phyloP scores from a whole-genome alignment of 345 rosid genomes.

The Camelina hispida region DNA sequence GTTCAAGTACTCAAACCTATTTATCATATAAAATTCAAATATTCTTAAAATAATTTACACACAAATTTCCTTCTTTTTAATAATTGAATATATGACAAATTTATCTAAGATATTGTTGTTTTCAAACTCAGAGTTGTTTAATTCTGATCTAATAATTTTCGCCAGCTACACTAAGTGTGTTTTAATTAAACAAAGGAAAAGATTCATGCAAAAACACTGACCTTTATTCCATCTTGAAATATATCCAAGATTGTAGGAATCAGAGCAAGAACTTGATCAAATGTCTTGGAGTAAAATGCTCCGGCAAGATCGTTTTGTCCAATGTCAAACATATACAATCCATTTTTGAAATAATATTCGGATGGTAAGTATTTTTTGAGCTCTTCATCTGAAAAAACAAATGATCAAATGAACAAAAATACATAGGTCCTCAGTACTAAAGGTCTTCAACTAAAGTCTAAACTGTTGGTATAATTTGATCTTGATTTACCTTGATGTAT shows the following conservation, averaged over 20 bases:
- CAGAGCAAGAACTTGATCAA: slow-evolving; percentile 50
- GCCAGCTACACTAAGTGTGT: too few relatives aligned
- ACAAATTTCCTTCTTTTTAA: too few relatives aligned
- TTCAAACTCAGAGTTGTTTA: too few relatives aligned
- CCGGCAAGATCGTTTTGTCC: slow-evolving; percentile 65
- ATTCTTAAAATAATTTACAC: too few relatives aligned
- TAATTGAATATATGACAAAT: too few relatives aligned
- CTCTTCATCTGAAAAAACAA: slow-evolving; percentile 44
- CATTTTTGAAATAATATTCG: slow-evolving; percentile 47
- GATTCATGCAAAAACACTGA: slow-evolving; percentile 24
- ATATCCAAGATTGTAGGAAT: slow-evolving; percentile 51
- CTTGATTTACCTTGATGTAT: slow-evolving; percentile 47
- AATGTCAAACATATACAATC: slow-evolving; percentile 62
- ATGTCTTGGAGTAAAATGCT: slow-evolving; percentile 43
- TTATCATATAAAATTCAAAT: too few relatives aligned
- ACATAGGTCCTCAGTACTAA: not conserved
- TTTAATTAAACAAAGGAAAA: too few relatives aligned
- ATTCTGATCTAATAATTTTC: too few relatives aligned
- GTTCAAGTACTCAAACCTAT: too few relatives aligned
- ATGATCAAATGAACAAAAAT: not conserved
- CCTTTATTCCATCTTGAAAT: slow-evolving; percentile 50
- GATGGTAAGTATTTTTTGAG: slow-evolving; percentile 49
- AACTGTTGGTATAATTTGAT: not conserved
- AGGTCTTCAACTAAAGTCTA: not conserved
- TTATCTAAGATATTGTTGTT: too few relatives aligned